Base-by-base conservation (phyloP, 331 rosid species). In the Malus hybrid region DNA sequence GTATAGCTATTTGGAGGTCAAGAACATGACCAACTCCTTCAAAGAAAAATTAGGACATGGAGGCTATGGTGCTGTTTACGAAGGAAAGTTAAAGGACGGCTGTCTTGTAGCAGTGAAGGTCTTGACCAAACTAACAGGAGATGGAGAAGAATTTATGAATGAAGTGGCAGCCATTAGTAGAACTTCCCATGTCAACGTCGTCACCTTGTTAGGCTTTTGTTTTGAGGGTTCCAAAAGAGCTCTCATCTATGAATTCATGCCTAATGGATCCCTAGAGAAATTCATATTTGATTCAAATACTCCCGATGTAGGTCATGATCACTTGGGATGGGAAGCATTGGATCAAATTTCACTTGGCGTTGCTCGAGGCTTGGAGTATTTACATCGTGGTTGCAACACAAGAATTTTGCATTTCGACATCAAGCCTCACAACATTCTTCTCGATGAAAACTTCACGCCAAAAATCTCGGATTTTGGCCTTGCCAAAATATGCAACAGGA, bases 371-470 rank as follows among this genome's bases (percentile, higher is more conserved):
- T 61, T 85, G 15, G 84, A 81, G 69, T 82, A 76, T 10, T 73
- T 82, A 6, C 86, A 81, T 5, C 74, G 70, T 0, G 84, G 86
- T 10, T 85, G 86, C 66, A 78, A 72, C 66, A 79, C 84, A 4
- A 19, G 70, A 15, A 89, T 89, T 42, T 26, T 89, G 42, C 91
- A 89, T 82, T 85, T 89, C 9, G 89, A 89, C 20, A 89, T 89
- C n/a, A 89, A 89, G 69, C 90, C 93, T 81, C 90, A 89, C 6
- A 86, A 84, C 57, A 83, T 89, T 66, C 80, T 86, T 19, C 74
- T 86, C 0, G 82, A 81, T 1, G 84, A 75, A 16, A 73, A 81
- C 33, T 84, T 86, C 8, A 58, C 42, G 0, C 90, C 93, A 0
- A 86, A 81, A 22, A 76, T 89, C 29, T 84, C 88, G 0, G 85